These are phyloP conservation scores for Hanseniaspora vineae DNA, from an alignment of 805 yeast genomes.

Conservation along the genomic window DNA sequence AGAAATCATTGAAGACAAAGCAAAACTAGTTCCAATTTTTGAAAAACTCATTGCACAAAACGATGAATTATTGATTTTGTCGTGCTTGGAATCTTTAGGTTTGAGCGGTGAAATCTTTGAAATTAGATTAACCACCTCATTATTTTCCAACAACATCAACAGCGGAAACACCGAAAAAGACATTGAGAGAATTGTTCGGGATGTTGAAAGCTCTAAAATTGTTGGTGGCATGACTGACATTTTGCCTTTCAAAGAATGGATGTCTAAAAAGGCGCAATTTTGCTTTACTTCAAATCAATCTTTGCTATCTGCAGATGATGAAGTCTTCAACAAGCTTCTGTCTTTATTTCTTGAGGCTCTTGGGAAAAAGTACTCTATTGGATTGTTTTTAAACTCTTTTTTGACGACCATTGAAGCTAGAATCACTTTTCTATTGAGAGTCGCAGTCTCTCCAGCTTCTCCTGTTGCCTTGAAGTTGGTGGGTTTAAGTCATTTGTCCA, in stretches of 20 bases:
- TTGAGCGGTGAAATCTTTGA: constrained; percentile 37
- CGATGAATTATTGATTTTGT: constrained; percentile 25
- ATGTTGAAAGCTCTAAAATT: constrained; percentile 15
- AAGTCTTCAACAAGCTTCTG: constrained; percentile 31
- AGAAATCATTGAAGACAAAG: constrained; percentile 27
- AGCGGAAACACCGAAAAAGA: constrained; percentile 9
- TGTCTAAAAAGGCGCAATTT: constrained; percentile 17
- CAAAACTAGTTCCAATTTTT: constrained; percentile 26
- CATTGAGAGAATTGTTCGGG: constrained; percentile 22
- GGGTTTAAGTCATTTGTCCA: constrained; percentile 32
- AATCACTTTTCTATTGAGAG: constrained; percentile 47
- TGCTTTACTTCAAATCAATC: constrained; percentile 22
- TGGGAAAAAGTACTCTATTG: constrained; percentile 21
- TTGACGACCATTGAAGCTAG: constrained; percentile 31
- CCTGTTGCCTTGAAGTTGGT: constrained; percentile 45
- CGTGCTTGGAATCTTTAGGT: constrained; percentile 24
- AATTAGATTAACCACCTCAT: constrained; percentile 55
- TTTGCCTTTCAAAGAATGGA: constrained; percentile 20
- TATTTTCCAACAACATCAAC: constrained; percentile 21
- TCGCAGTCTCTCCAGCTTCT: constrained; percentile 40
- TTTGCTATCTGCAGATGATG: constrained; percentile 19
- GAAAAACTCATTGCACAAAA: constrained; percentile 27
- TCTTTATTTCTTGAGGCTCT: constrained; percentile 34
- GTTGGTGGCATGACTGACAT: constrained; percentile 12
- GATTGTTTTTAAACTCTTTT: constrained; percentile 21